Percentiles rank a stretch among this genome's conserved stretches.
Conservation (phyloP, 805 yeast species). For the Suhomyces sp. region DNA sequence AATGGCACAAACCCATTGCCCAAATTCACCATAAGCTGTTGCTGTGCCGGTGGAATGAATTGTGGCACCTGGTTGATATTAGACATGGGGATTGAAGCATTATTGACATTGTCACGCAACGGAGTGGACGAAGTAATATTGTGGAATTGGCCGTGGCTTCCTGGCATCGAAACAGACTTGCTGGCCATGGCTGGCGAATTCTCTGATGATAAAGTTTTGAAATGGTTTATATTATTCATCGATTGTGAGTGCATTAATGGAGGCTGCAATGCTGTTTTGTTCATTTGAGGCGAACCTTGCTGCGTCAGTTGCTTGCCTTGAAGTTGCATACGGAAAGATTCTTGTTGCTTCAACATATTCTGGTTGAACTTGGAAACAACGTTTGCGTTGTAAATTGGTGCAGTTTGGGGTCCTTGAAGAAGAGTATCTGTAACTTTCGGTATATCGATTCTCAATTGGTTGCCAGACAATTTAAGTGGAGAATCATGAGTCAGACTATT, state of each 20-base stretch:
- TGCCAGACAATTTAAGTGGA: constrained; percentile 12
- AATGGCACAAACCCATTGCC: constrained; percentile 20
- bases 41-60: constrained; percentile 5
- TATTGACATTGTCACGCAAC: not conserved
- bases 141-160: not conserved
- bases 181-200: not conserved
- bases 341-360: constrained; percentile 12
- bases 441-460: constrained; percentile 17
- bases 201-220: not conserved
- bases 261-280: constrained; percentile 1
- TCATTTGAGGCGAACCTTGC: not conserved
- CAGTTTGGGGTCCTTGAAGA: constrained; percentile 28
- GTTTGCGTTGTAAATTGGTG: constrained; percentile 34
- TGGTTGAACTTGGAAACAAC: constrained; percentile 18
- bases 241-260: constrained; percentile 13
- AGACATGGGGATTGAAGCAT: not conserved
- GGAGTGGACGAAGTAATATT: constrained; percentile 1
- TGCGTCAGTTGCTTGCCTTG: not conserved
- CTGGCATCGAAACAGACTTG: constrained; percentile 2
- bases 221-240: constrained; percentile 14
- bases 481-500: constrained; percentile 6
- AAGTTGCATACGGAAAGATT: not conserved
- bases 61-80: not conserved
- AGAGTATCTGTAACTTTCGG: constrained; percentile 9
- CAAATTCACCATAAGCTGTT: constrained; percentile 18